Percentiles rank a stretch among this genome's conserved stretches.
Conservation (phyloP, 805 yeast genomes). For the Ogataea chonburiensis region DNA sequence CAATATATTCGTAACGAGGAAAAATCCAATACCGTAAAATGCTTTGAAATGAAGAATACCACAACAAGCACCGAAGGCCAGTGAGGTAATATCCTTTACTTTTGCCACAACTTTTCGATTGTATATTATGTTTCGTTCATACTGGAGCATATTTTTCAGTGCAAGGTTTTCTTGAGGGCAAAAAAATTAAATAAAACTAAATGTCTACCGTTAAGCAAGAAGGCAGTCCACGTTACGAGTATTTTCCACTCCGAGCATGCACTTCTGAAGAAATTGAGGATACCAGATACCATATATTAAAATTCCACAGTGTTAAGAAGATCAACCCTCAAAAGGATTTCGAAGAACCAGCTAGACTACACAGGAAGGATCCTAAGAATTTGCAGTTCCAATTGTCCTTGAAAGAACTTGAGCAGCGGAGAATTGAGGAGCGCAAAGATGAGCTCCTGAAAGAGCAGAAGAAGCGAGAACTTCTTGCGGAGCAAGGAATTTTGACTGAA, state of each 20-base stretch:
- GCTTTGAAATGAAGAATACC: constrained; percentile 56
- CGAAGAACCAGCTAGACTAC: constrained; percentile 80
- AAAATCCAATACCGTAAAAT: constrained; percentile 45
- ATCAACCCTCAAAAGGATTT: constrained; percentile 74
- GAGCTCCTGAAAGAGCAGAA: constrained; percentile 41
- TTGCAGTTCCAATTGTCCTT: constrained; percentile 82
- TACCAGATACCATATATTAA: constrained; percentile 74
- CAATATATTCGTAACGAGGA: constrained; percentile 36
- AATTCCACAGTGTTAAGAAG: constrained; percentile 69
- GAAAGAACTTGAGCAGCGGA: constrained; percentile 68
- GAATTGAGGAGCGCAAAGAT: constrained; percentile 45
- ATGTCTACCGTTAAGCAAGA: constrained; percentile 11
- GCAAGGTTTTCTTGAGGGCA: constrained; percentile 14
- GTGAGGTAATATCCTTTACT: constrained; percentile 43
- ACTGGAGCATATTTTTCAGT: constrained; percentile 14
- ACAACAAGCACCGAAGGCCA: constrained; percentile 51
- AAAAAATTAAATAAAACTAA: constrained; percentile 2
- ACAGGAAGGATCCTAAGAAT: constrained; percentile 90
- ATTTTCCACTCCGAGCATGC: constrained; percentile 67
- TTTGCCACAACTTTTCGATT: constrained; percentile 22
- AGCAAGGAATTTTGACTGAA: constrained; percentile 18
- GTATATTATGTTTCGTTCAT: constrained; percentile 18
- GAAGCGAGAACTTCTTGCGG: constrained; percentile 34
- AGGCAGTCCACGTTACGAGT: constrained; percentile 35
- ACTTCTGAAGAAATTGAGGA: constrained; percentile 68